Evolutionary conservation across 2,329 filamentous ascomycete genomes (phyloP).

Genomic region (Colletotrichum cuscutae): DNA sequence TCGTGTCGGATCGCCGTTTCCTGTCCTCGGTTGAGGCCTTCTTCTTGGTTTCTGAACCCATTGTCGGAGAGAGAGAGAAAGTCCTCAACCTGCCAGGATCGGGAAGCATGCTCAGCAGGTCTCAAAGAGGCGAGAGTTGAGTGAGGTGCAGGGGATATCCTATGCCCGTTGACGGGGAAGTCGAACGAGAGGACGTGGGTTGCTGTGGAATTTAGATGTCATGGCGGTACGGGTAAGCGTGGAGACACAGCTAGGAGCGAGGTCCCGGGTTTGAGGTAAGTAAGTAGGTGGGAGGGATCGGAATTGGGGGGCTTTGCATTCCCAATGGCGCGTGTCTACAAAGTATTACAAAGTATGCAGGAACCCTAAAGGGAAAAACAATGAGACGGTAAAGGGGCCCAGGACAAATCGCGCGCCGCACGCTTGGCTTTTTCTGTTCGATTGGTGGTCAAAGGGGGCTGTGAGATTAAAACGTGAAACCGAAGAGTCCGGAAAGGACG

Average conservation of each 20-base stretch:
- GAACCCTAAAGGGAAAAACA: neutral
- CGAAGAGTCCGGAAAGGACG: neutral
- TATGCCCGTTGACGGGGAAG: neutral
- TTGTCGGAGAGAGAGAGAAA: neutral
- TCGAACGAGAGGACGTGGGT: neutral
- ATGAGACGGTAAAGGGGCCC: neutral
- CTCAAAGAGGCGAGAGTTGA: neutral
- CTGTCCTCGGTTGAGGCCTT: neutral
- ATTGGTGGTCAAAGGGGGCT: neutral
- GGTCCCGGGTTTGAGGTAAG: neutral
- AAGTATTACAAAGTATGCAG: neutral
- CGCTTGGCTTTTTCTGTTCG: neutral
- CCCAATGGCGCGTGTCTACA: neutral
- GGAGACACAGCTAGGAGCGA: neutral
- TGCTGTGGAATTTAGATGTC: conserved; percentile 4
- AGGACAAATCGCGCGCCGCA: neutral
- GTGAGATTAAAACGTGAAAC: neutral
- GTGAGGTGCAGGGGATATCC: neutral
- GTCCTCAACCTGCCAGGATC: too few species aligned
- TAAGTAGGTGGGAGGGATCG: neutral
- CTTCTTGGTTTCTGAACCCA: neutral
- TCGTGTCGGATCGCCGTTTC: conserved; percentile 37
- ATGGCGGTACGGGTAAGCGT: neutral
- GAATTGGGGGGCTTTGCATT: neutral
- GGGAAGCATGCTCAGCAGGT: neutral